Conservation (phyloP, 208 protist species). For the Crithidia bombi region DNA sequence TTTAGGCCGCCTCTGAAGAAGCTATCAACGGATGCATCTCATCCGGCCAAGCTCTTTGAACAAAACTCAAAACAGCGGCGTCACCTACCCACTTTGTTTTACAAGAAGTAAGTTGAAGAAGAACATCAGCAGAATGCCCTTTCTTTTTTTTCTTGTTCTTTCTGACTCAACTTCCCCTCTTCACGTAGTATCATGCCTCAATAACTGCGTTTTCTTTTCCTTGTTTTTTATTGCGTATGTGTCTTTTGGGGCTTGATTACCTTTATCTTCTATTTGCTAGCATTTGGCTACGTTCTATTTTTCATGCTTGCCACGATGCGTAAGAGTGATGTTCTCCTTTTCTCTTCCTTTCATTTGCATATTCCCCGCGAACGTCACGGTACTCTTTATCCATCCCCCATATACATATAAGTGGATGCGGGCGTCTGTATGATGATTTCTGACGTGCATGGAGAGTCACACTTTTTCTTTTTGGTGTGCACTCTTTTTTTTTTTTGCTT, state of each 20-base stretch:
- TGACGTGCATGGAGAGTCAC: no score
- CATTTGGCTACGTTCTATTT: no score
- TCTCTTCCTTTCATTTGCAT: not conserved
- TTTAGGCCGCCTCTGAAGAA: not conserved
- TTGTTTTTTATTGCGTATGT: not conserved
- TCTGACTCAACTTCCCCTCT: not conserved
- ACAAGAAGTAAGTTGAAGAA: constrained; percentile 1
- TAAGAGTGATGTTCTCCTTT: not conserved
- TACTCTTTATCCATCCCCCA: not conserved
- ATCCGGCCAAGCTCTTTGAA: no score
- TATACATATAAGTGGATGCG: no score
- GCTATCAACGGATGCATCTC: not conserved
- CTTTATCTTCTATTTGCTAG: no score
- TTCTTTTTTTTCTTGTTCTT: not conserved
- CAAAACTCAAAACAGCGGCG: no score
- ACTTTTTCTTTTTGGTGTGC: no score
- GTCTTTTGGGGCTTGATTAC: no score
- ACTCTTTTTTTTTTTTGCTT: no score
- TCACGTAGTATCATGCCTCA: not conserved
- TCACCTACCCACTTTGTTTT: no score
- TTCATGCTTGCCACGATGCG: not conserved
- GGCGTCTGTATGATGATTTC: no score
- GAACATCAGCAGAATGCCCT: not conserved
- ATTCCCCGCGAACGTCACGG: not conserved
- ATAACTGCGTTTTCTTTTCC: not conserved